Conservation (phyloP, 495 filamentous ascomycete genomes). For the Amphirosellinia nigrospora region DNA sequence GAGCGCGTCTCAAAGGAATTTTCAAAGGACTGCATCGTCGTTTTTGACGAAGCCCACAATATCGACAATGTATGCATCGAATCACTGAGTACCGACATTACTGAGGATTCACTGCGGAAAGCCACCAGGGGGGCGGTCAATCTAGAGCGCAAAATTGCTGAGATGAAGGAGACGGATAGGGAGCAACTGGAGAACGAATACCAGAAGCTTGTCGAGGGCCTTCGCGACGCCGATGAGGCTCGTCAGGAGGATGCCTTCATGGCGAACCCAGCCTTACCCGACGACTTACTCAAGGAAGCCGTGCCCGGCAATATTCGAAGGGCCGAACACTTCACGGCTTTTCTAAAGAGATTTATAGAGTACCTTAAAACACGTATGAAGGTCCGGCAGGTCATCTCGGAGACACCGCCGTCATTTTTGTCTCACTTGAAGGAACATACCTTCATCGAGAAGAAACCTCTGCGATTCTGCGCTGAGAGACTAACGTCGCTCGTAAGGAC, state of each 20-base stretch:
- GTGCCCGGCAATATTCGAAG: constrained; percentile 95
- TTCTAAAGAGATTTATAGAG: constrained; percentile 95
- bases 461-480: constrained; percentile 94
- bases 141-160: constrained; percentile 83
- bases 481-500: constrained; percentile 94
- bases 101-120: constrained; percentile 88
- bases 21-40: constrained; percentile 97
- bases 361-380: constrained; percentile 99
- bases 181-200: constrained; percentile 95
- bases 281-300: constrained; percentile 87
- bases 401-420: constrained; percentile 93
- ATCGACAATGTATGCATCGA: constrained; percentile 99
- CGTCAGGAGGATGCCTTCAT: constrained; percentile 95
- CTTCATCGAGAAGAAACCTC: constrained; percentile 95
- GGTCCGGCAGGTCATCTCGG: constrained; percentile 93
- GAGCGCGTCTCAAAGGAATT: constrained; percentile 95
- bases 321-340: constrained; percentile 95
- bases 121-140: constrained; percentile 89
- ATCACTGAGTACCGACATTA: constrained; percentile 93
- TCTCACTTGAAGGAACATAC: constrained; percentile 93
- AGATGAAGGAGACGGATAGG: constrained; percentile 92
- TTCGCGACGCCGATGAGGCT: constrained; percentile 85
- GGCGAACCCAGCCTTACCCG: constrained; percentile 87
- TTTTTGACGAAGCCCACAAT: constrained; percentile 99
- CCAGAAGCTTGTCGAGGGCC: constrained; percentile 89